Percentiles rank a stretch among this genome's conserved stretches.
Conservation (phyloP, 305 asterid species). For the Fraxinus velutina region DNA sequence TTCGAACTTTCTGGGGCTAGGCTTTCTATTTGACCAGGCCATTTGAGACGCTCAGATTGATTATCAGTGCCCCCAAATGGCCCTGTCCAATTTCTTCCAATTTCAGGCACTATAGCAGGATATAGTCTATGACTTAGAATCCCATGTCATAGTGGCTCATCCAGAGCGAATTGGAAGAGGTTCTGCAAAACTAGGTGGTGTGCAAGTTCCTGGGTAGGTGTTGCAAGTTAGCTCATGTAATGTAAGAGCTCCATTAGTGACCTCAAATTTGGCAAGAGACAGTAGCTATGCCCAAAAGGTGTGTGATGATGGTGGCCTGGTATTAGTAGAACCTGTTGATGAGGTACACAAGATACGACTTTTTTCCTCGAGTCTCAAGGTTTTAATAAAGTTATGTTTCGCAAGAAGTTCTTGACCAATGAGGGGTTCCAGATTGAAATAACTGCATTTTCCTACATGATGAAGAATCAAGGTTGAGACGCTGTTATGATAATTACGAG, state of each 20-base stretch:
- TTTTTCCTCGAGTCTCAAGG: constrained; percentile 26
- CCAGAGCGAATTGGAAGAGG: constrained; percentile 23
- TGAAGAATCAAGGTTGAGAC: constrained; percentile 28
- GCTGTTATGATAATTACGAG: constrained; percentile 23
- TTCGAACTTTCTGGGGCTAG: background rate
- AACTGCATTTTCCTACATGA: constrained; percentile 26
- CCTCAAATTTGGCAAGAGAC: constrained; percentile 35
- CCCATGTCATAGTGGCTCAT: background rate
- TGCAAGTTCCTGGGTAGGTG: constrained; percentile 23
- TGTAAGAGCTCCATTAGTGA: constrained; percentile 23
- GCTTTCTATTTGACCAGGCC: background rate
- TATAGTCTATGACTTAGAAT: background rate
- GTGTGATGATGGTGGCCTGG: background rate
- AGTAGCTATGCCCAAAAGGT: constrained; percentile 24
- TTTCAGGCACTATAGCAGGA: background rate
- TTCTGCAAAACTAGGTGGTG: constrained; percentile 29
- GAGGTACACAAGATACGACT: background rate
- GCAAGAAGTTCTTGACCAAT: constrained; percentile 24
- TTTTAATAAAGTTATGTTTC: constrained; percentile 25
- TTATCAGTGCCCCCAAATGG: background rate
- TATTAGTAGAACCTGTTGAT: constrained; percentile 7
- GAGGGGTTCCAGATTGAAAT: constrained; percentile 33
- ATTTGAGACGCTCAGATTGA: background rate
- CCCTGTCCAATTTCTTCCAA: background rate
- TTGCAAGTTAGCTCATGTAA: constrained; percentile 29